Percentiles rank a stretch among this genome's conserved stretches.
phyloP scores from a whole-genome alignment of 2,329 filamentous ascomycete species.

The Monosporascus sp. region DNA sequence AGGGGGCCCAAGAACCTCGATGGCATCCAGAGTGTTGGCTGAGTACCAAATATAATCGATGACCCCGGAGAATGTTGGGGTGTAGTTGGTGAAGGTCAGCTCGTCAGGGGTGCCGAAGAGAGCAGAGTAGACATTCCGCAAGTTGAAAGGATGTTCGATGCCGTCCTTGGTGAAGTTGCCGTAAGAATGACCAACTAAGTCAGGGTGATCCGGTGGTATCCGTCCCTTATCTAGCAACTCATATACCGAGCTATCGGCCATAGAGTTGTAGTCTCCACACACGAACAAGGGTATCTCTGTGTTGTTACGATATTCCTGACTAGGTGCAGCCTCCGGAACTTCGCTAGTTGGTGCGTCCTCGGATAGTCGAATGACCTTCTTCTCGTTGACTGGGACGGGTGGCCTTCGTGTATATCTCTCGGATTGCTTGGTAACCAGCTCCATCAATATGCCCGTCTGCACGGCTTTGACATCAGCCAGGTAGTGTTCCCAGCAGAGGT shows the following conservation, averaged over 20 bases:
- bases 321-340: conserved; percentile 65
- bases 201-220: conserved; percentile 71
- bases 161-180: conserved; percentile 89
- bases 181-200: conserved; percentile 77
- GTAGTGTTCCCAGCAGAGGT: conserved; percentile 90
- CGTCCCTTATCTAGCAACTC: conserved; percentile 79
- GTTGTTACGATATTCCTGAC: conserved; percentile 78
- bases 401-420: conserved; percentile 80
- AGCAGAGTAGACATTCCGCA: conserved; percentile 83
- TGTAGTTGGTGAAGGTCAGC: conserved; percentile 93
- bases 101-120: conserved; percentile 79
- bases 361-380: conserved; percentile 51
- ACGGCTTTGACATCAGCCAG: conserved; percentile 94
- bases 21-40: conserved; percentile 79
- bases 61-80: conserved; percentile 83
- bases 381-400: conserved; percentile 65
- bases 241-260: conserved; percentile 80
- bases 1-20: conserved; percentile 77
- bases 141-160: conserved; percentile 88
- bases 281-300: conserved; percentile 86
- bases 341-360: conserved; percentile 46
- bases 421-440: conserved; percentile 78
- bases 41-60: conserved; percentile 99
- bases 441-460: conserved; percentile 92
- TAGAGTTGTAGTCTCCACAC: conserved; percentile 95